Evolutionary conservation across 345 rosid genomes (phyloP), one percentile per base, ranked within the genome.

Genomic region (Gossypium herbaceum): DNA sequence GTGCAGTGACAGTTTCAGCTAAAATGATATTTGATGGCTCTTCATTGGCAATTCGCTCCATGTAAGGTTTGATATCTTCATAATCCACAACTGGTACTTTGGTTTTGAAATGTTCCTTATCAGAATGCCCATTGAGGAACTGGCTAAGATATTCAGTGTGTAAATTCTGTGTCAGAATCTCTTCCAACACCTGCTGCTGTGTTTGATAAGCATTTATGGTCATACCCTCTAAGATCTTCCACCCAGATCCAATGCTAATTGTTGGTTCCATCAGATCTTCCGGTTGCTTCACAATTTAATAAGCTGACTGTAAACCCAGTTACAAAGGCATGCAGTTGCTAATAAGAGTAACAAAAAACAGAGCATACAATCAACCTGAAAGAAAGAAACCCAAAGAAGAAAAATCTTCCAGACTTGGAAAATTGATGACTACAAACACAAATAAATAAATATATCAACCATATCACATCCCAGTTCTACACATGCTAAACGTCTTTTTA

Each of bases 1-100:
- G 87, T 77, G 90, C 97, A n/a, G 90, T 88, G 81, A 93, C 88
- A 25, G 94, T 88, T 15, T 90, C 84, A 44, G 91, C 78, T 15
- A 52, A 17, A 52, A 52, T 5, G 19, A 52, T 16, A 52, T 52
- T 15, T 52, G 57, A 52, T 16, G 20, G 19, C 19, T 52, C 57
- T 52, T 19, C 57, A 52, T 52, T 52, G 57, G 20, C 57, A 16
- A 52, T 17, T 16, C 55, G 55, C 8, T 52, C 20, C 1, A n/a
- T 58, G 34, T 24, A 58, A 22, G 62, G 62, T 58, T 24, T 11
- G 16, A 58, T 58, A 58, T 22, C 27, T 58, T 58, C 62, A 22
- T 58, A 24, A 22, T 58, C 27, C 27, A 22, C 16, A 10, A 12
- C 13, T 10, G 15, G 51, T 9, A 47, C 15, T 11, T 47, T 47